Evolutionary conservation across 768 basidiomycete species (phyloP).

Genomic region (Chalciporus chontae): DNA sequence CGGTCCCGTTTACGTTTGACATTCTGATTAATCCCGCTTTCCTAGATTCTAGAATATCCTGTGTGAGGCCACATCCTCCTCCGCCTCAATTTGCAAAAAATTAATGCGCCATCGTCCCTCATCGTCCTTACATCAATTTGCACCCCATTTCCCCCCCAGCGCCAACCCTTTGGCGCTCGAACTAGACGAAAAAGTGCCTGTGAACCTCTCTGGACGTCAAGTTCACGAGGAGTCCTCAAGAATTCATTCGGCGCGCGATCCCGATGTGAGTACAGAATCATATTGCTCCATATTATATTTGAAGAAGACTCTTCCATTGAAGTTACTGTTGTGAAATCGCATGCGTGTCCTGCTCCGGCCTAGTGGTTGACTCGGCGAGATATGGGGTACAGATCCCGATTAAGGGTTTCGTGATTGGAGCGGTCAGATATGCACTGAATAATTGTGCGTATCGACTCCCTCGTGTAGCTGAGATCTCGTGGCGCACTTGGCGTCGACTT

Average conservation of each 20-base stretch:
- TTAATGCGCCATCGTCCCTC: neutral
- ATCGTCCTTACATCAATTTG: conserved; percentile 3
- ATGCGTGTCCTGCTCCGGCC: conserved; percentile 6
- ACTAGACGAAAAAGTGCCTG: conserved; percentile 7
- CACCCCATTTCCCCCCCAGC: conserved; percentile 4
- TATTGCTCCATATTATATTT: conserved; percentile 8
- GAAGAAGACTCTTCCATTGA: conserved; percentile 14
- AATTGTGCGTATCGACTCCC: conserved; percentile 9
- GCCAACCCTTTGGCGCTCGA: conserved; percentile 1
- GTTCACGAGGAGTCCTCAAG: conserved; percentile 1
- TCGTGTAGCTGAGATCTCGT: conserved; percentile 6
- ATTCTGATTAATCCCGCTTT: conserved; percentile 11
- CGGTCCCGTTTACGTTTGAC: conserved; percentile 23
- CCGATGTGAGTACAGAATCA: conserved; percentile 1
- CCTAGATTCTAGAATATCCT: conserved; percentile 7
- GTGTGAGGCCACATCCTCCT: conserved; percentile 5
- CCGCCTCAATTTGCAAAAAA: conserved; percentile 13
- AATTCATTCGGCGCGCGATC: conserved; percentile 15
- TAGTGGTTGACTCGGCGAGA: conserved; percentile 8
- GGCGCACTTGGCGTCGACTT: neutral
- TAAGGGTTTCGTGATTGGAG: conserved; percentile 4
- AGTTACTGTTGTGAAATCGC: conserved; percentile 10
- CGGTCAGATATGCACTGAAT: neutral
- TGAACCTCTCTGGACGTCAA: conserved; percentile 10
- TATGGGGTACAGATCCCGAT: conserved; percentile 22